Evolutionary conservation across 2,329 filamentous ascomycete genomes (phyloP).

Genomic region (Beauveria sp.): DNA sequence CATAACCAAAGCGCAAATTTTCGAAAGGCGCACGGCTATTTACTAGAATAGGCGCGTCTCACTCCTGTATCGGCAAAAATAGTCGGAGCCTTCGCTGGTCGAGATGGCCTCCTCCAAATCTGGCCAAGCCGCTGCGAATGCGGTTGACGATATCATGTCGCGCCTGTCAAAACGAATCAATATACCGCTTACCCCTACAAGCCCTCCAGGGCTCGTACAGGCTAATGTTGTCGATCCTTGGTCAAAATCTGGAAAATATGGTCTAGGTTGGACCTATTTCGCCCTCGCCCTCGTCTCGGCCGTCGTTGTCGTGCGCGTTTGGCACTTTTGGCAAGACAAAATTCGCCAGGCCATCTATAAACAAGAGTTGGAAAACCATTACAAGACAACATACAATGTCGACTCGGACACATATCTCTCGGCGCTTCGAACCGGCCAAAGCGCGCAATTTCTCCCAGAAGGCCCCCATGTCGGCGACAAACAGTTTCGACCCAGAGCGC

Average conservation of each 20-base stretch:
- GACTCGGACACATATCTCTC: slow-evolving; percentile 40
- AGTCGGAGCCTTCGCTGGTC: background rate
- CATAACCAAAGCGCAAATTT: background rate
- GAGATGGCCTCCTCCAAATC: background rate
- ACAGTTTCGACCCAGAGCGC: slow-evolving; percentile 56
- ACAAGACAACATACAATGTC: slow-evolving; percentile 43
- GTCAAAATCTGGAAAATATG: slow-evolving; percentile 77
- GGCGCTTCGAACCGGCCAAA: slow-evolving; percentile 41
- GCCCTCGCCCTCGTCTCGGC: slow-evolving; percentile 61
- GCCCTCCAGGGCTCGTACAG: slow-evolving; percentile 53
- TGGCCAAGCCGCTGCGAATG: background rate
- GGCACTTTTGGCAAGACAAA: slow-evolving; percentile 90
- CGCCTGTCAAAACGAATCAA: slow-evolving; percentile 46
- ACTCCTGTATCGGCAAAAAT: background rate
- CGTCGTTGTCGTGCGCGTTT: slow-evolving; percentile 64
- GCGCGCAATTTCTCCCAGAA: slow-evolving; percentile 69
- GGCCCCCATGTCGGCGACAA: slow-evolving; percentile 48
- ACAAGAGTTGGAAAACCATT: slow-evolving; percentile 65
- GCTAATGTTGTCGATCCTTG: slow-evolving; percentile 68
- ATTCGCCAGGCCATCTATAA: slow-evolving; percentile 85
- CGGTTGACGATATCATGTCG: slow-evolving; percentile 19
- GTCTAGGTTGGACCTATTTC: slow-evolving; percentile 81
- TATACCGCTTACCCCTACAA: slow-evolving; percentile 52
- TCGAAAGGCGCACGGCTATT: background rate
- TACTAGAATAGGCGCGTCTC: background rate